Conservation (phyloP, 768 basidiomycete species). For the Serendipita vermifera region DNA sequence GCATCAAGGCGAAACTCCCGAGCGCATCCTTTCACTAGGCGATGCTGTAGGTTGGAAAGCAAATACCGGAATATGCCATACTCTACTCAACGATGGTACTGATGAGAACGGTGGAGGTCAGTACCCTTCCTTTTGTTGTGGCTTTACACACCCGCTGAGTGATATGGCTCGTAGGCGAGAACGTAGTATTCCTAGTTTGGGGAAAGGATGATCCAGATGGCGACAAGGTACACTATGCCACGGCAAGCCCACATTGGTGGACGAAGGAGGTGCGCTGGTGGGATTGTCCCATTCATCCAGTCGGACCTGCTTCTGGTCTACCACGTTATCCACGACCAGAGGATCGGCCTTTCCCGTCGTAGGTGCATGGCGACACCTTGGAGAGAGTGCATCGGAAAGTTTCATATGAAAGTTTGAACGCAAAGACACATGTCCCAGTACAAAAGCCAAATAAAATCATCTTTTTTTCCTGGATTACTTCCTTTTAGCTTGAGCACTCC, state of each 20-base stretch:
- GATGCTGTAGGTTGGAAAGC: slow-evolving; percentile 18
- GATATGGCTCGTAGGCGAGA: not conserved
- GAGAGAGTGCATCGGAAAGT: no score
- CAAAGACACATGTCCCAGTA: no score
- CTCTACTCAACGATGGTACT: slow-evolving; percentile 18
- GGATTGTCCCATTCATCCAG: not conserved
- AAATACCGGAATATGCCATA: slow-evolving; percentile 17
- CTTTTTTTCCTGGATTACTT: no score
- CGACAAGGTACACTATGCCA: not conserved
- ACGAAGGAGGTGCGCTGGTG: not conserved
- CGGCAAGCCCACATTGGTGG: not conserved
- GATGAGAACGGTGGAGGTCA: slow-evolving; percentile 11
- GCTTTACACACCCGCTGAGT: not conserved
- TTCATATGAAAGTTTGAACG: no score
- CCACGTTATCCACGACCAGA: not conserved
- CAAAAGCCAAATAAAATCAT: no score
- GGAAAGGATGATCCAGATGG: not conserved
- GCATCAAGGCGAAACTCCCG: not conserved
- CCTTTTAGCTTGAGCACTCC: no score
- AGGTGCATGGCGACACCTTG: no score
- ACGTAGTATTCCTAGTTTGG: not conserved
- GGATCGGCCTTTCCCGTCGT: not conserved
- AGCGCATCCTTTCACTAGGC: slow-evolving; percentile 17
- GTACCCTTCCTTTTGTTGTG: slow-evolving; percentile 15
- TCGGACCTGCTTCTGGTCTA: not conserved